Base-by-base conservation (phyloP, 352 stramenopile genomes). In the Peronosclerospora sorghi region DNA sequence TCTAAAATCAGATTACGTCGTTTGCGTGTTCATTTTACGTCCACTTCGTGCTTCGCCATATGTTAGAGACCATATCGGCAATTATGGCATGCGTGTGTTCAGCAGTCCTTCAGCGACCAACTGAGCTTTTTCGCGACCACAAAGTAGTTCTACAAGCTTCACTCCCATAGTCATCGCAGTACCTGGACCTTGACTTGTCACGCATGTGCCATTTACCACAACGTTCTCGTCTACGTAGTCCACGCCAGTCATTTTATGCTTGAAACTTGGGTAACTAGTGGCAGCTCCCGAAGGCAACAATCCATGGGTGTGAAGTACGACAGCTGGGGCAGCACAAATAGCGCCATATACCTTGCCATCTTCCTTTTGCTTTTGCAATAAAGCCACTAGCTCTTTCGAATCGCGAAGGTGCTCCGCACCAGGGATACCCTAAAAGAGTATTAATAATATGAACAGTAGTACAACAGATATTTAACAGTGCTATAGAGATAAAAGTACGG, bases 131-230 rank as follows among this genome's bases (percentile, higher is more conserved):
- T 85, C 62, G 29, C 67, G 61, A 21, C 68, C 69, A 20, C 59
- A 69, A 7, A 91, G 66, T 35, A 88, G 47, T 52, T 86, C 73
- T 32, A 91, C 73, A 20, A 91, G 69, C 60, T 86, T 86, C 30
- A 91, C 56, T 5, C 71, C 75, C 71, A 91, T 86, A 15, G 69
- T 69, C 75, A 91, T 91, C 13, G 78, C 72, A 10, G 78, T 91
- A 3, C 60, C 78, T 7, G 78, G 78, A 0, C 78, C 78, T 51
- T 78, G 73, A 45, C 78, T 91, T 17, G 75, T 91, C 41, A 91
- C 52, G 35, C 78, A 91, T 36, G 84, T 78, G 48, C 55, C 68
- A 5, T 74, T 67, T 14, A 88, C 72, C 19, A 91, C 72, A 17
- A 91, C 72, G 14, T 61, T 60, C 12, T 81, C 60, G 34, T 69